Percentiles rank a stretch among this genome's conserved stretches.
Evolutionary conservation across 2,329 filamentous ascomycete species (phyloP).

Genomic region (Alternaria hordeiaustralica): DNA sequence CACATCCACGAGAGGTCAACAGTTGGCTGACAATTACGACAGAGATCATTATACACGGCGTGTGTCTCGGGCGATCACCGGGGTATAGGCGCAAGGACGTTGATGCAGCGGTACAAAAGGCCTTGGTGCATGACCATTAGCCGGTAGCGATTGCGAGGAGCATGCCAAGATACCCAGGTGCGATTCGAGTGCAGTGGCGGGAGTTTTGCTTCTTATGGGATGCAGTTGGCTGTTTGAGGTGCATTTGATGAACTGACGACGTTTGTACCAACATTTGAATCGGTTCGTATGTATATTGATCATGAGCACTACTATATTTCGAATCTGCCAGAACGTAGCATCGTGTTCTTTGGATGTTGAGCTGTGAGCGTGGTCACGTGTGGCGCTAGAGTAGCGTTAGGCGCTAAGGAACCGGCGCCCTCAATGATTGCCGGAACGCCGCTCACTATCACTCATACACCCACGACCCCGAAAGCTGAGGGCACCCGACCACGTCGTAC

Average conservation of each 20-base stretch:
- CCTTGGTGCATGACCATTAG: constrained; percentile 36
- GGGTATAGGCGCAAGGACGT: constrained; percentile 54
- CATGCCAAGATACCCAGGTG: background rate
- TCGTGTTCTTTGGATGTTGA: background rate
- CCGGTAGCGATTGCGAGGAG: background rate
- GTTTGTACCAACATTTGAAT: background rate
- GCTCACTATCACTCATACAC: constrained; percentile 35
- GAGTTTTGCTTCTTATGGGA: background rate
- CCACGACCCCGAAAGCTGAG: constrained; percentile 40
- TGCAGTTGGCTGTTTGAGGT: background rate
- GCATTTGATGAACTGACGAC: background rate
- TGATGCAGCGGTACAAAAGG: constrained; percentile 48
- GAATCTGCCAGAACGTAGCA: background rate
- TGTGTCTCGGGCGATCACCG: constrained; percentile 54
- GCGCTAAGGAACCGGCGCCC: constrained; percentile 16
- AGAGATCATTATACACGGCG: constrained; percentile 47
- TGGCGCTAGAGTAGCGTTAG: constrained; percentile 12
- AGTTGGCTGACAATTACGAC: constrained; percentile 28
- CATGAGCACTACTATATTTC: background rate
- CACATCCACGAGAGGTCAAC: background rate
- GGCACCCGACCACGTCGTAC: constrained; percentile 40
- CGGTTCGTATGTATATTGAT: background rate
- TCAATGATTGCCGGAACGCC: constrained; percentile 19
- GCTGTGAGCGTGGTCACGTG: constrained; percentile 9
- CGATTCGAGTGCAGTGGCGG: background rate